phyloP scores from a whole-genome alignment of 176 grass and related monocot genomes.

The Thinopyrum elongatum region DNA sequence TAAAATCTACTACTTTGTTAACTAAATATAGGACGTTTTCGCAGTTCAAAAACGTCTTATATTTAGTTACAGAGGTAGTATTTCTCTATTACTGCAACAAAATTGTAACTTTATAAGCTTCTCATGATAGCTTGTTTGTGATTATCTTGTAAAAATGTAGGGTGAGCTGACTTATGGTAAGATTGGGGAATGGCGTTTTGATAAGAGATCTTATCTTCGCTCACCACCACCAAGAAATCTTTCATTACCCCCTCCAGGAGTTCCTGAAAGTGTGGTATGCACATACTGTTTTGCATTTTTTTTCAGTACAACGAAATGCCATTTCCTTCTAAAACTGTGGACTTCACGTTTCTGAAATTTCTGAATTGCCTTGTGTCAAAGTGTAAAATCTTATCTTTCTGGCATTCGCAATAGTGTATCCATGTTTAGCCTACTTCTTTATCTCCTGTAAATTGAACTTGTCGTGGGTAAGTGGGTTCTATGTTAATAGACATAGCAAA shows the following conservation, averaged over 20 bases:
- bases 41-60: too few relatives aligned
- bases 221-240: constrained; percentile 91
- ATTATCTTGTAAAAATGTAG: constrained; percentile 39
- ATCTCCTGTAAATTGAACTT: neutral
- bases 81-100: neutral
- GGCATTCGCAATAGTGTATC: neutral
- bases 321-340: neutral
- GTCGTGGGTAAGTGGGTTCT: neutral
- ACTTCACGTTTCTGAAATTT: constrained; percentile 8
- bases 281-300: neutral
- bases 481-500: neutral
- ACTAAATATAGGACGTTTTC: too few relatives aligned
- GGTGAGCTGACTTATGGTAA: constrained; percentile 91
- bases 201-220: constrained; percentile 88
- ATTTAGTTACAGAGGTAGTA: too few relatives aligned
- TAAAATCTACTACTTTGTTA: neutral
- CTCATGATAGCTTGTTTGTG: neutral
- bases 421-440: neutral
- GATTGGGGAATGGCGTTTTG: constrained; percentile 92
- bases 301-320: neutral
- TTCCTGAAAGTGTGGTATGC: constrained; percentile 99
- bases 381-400: neutral
- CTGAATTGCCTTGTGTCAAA: neutral
- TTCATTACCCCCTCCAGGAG: constrained; percentile 79
- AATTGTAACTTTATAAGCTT: constrained; percentile 5